These are phyloP conservation scores for Erucastrum elatum DNA, from an alignment of 345 rosid species.

Conservation along the genomic window DNA sequence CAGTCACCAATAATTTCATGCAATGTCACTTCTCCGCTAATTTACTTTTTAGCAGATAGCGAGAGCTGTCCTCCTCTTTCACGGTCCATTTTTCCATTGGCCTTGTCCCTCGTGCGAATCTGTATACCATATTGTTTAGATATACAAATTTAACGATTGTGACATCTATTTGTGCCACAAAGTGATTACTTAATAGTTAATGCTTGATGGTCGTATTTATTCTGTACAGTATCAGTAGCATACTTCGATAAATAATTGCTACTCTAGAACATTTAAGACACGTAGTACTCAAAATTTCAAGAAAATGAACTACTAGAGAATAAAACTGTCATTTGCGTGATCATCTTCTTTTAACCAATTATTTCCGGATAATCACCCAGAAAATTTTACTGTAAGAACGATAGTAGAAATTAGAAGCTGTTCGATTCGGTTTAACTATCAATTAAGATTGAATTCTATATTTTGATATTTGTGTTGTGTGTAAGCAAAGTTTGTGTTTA, in stretches of 20 bases:
- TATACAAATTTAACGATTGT: not conserved
- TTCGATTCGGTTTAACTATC: not conserved
- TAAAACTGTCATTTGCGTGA: not conserved
- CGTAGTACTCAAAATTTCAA: not conserved
- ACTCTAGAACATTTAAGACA: not conserved
- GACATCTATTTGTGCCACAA: not conserved
- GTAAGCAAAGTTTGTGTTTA: conserved; percentile 1
- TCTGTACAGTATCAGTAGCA: not conserved
- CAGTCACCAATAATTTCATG: conserved; percentile 22
- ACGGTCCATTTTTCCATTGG: conserved; percentile 20
- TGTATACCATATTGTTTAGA: conserved; percentile 7
- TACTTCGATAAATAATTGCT: not conserved
- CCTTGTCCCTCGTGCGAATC: conserved; percentile 28
- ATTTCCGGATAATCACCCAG: not conserved
- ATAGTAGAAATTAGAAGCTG: not conserved
- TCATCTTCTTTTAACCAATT: not conserved
- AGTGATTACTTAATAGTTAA: not conserved
- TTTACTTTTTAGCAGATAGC: conserved; percentile 13
- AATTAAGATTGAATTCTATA: not conserved
- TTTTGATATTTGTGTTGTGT: not conserved
- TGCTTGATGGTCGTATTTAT: not conserved
- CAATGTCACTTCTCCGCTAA: conserved; percentile 7
- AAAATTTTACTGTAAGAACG: not conserved
- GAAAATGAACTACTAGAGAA: not conserved
- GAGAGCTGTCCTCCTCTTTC: conserved; percentile 12